These are phyloP conservation scores for Hymenoscyphus fraxineus DNA, from an alignment of 2,329 filamentous ascomycete species.

Conservation along the genomic window DNA sequence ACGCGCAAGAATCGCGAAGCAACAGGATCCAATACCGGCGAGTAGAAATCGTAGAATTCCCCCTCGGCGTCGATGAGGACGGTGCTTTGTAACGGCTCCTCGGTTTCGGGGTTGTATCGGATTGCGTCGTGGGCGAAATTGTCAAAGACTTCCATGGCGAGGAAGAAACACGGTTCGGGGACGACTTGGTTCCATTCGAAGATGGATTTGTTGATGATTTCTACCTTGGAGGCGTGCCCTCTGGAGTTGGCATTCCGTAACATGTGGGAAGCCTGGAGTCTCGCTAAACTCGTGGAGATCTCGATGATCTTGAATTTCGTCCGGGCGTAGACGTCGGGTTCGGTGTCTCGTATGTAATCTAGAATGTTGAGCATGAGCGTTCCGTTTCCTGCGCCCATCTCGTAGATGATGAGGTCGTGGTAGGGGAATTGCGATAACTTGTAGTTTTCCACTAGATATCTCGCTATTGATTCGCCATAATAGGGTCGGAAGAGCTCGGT, in stretches of 20 bases:
- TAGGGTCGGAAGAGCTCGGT: constrained; percentile 95
- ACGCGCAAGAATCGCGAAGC: constrained; percentile 79
- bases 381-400: constrained; percentile 96
- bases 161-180: constrained; percentile 93
- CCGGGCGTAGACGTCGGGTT: constrained; percentile 88
- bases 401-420: constrained; percentile 95
- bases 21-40: constrained; percentile 72
- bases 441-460: constrained; percentile 94
- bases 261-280: constrained; percentile 70
- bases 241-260: constrained; percentile 61
- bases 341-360: constrained; percentile 86
- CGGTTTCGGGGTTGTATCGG: constrained; percentile 80
- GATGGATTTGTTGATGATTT: constrained; percentile 91
- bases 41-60: constrained; percentile 95
- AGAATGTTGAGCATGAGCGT: constrained; percentile 98
- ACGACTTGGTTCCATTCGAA: constrained; percentile 91
- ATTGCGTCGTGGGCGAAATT: constrained; percentile 96
- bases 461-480: constrained; percentile 95
- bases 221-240: constrained; percentile 79
- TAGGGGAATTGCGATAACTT: constrained; percentile 91
- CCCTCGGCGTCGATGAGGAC: constrained; percentile 81
- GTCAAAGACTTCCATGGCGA: constrained; percentile 97
- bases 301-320: constrained; percentile 96
- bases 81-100: constrained; percentile 79
- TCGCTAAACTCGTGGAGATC: constrained; percentile 79